Conservation (phyloP, 2,329 filamentous ascomycete genomes). For the Phialophora verrucosa region DNA sequence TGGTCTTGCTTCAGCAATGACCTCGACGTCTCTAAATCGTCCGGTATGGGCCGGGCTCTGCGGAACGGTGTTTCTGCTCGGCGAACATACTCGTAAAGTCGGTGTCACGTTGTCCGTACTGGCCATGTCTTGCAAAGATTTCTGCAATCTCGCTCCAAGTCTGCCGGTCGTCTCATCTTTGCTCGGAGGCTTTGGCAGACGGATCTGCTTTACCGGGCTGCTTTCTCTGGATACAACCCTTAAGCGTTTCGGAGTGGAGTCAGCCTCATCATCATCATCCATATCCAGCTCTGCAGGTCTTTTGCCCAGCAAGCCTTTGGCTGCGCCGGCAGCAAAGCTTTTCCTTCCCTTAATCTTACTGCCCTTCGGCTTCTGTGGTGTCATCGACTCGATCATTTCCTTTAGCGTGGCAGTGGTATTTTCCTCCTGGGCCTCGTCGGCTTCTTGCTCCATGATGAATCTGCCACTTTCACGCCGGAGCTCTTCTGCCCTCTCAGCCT, state of each 20-base stretch:
- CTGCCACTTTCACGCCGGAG: constrained; percentile 65
- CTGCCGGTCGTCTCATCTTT: constrained; percentile 71
- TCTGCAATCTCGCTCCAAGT: constrained; percentile 45
- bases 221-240: constrained; percentile 66
- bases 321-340: constrained; percentile 76
- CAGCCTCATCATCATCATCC: constrained; percentile 64
- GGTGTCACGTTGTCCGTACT: constrained; percentile 41
- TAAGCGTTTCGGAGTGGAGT: constrained; percentile 66
- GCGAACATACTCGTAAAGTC: constrained; percentile 57
- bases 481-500: constrained; percentile 66
- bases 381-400: constrained; percentile 78
- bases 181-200: constrained; percentile 70
- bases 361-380: constrained; percentile 65
- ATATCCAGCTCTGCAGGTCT: constrained; percentile 73
- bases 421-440: constrained; percentile 58
- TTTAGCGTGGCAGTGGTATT: constrained; percentile 71
- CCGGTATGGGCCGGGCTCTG: constrained; percentile 64
- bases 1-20: constrained; percentile 28
- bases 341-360: constrained; percentile 70
- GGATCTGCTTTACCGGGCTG: constrained; percentile 78
- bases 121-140: constrained; percentile 52
- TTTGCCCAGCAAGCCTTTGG: constrained; percentile 74
- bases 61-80: constrained; percentile 51
- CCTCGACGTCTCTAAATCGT: constrained; percentile 60
- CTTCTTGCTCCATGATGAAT: constrained; percentile 62